Conservation (phyloP, 78 protist genomes). For the Planoprotostelium fungivorum region DNA sequence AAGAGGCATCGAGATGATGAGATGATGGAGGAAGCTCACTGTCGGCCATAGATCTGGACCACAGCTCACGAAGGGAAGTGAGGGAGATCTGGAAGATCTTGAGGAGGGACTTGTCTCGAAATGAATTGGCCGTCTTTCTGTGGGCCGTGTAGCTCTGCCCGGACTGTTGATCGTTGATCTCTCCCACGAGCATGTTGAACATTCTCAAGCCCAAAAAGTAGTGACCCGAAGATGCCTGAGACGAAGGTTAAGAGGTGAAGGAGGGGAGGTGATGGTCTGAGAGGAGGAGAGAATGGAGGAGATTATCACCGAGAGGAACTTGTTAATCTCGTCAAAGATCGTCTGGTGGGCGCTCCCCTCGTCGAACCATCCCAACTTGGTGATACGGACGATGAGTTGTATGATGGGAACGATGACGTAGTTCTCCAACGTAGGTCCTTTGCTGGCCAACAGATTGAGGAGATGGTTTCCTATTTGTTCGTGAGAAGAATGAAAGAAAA, state of each 20-base stretch:
- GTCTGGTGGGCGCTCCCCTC: neutral
- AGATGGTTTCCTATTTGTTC: neutral
- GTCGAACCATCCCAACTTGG: constrained; percentile 2
- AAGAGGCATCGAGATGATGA: neutral
- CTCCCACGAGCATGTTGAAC: neutral
- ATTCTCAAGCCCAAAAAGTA: neutral
- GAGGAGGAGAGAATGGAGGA: too few species aligned
- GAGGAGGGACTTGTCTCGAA: neutral
- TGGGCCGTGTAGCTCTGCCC: neutral
- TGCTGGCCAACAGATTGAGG: neutral
- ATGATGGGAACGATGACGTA: neutral
- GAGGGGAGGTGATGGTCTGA: too few species aligned
- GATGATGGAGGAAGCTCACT: neutral
- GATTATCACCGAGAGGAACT: neutral
- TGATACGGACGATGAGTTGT: neutral
- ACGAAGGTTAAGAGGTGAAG: too few species aligned
- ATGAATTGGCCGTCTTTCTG: neutral
- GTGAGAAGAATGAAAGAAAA: too few species aligned
- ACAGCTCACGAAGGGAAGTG: neutral
- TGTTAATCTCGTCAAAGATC: neutral
- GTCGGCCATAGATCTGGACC: neutral
- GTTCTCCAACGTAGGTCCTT: neutral
- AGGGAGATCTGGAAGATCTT: neutral
- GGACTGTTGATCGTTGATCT: neutral
- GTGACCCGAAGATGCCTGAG: neutral